Percentiles rank a stretch among this genome's conserved stretches.
These are phyloP conservation scores for Zygoascus hellenicus DNA, from an alignment of 1,139 yeast species.

Conservation along the genomic window DNA sequence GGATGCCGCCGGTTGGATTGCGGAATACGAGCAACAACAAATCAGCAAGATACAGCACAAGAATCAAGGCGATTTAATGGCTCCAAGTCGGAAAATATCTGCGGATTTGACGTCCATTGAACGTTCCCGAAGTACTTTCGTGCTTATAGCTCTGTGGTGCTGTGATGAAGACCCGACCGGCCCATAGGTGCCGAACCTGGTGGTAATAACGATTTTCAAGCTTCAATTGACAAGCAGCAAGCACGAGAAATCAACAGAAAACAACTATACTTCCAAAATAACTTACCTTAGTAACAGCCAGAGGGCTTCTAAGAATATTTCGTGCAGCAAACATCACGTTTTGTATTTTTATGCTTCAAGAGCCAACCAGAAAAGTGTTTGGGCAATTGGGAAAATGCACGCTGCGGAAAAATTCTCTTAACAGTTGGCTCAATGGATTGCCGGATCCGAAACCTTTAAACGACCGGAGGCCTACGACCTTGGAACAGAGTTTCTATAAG, in stretches of 20 bases:
- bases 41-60: too few relatives aligned
- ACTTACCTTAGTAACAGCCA: constrained; percentile 12
- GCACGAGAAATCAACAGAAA: background rate
- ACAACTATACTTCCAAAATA: background rate
- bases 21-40: too few relatives aligned
- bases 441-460: constrained; percentile 4
- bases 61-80: too few relatives aligned
- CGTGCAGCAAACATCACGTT: constrained; percentile 10
- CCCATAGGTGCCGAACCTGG: constrained; percentile 4
- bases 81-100: too few relatives aligned
- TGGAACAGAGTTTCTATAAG: too few relatives aligned
- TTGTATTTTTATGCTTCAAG: constrained; percentile 3
- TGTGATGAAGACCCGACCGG: constrained; percentile 1
- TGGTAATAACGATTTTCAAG: background rate
- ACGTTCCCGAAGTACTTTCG: too few relatives aligned
- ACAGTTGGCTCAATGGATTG: constrained; percentile 3
- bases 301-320: constrained; percentile 8
- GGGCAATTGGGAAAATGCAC: constrained; percentile 7
- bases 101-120: background rate
- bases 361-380: constrained; percentile 5
- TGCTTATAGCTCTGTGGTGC: background rate
- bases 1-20: too few relatives aligned
- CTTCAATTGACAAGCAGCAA: background rate
- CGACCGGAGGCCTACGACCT: too few relatives aligned
- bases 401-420: constrained; percentile 8